A percentile compares a stretch with the other conserved stretches of the same genome.
phyloP scores from a whole-genome alignment of 163 green algal species.

The Scenedesmus sp. region DNA sequence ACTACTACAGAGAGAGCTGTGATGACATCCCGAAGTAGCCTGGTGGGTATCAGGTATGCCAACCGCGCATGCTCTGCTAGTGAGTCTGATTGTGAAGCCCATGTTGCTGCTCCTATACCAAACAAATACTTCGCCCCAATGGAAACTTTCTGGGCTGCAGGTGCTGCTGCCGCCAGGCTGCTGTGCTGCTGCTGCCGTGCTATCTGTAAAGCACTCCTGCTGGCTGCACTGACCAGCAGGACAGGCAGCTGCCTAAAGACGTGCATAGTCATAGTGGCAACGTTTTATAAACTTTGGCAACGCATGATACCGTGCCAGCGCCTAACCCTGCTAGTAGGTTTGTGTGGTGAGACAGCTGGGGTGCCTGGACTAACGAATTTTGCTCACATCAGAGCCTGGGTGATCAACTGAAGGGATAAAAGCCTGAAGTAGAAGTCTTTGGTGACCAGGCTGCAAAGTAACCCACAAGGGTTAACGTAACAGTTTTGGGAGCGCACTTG shows the following conservation, averaged over 20 bases:
- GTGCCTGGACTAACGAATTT: background rate
- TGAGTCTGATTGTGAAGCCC: slow-evolving; percentile 31
- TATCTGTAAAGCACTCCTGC: background rate
- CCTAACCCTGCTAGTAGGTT: background rate
- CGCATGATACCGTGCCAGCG: background rate
- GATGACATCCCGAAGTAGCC: slow-evolving; percentile 70
- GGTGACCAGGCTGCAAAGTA: background rate
- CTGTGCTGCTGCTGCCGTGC: slow-evolving; percentile 11
- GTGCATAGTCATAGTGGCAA: background rate
- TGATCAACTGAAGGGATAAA: background rate
- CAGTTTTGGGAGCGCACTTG: background rate
- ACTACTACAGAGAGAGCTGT: slow-evolving; percentile 68
- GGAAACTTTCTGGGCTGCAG: background rate
- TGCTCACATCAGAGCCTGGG: background rate
- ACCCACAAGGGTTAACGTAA: background rate
- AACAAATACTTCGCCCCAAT: slow-evolving; percentile 39
- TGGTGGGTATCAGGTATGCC: slow-evolving; percentile 69
- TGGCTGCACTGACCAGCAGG: slow-evolving; percentile 7
- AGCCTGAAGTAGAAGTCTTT: background rate
- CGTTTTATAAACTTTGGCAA: background rate
- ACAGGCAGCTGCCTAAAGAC: background rate
- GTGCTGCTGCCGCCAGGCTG: background rate
- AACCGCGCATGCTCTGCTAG: slow-evolving; percentile 47
- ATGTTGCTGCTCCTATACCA: slow-evolving; percentile 38
- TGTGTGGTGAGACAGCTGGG: background rate